Conservation (phyloP, 2,329 filamentous ascomycete species). For the Aspergillus chevalieri region DNA sequence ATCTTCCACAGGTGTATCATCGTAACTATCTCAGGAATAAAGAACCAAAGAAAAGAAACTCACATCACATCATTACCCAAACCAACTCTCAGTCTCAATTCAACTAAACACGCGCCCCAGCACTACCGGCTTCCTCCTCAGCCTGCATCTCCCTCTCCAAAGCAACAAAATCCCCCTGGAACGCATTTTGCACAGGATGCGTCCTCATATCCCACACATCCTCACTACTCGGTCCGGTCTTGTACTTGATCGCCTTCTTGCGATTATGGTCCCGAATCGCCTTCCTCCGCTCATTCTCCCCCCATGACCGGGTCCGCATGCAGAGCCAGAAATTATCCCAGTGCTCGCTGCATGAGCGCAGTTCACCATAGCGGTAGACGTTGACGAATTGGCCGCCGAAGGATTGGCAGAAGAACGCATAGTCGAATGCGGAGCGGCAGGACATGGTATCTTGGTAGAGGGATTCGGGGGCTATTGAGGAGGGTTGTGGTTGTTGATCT, state of each 20-base stretch:
- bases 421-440: constrained; percentile 84
- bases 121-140: constrained; percentile 33
- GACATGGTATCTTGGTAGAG: constrained; percentile 77
- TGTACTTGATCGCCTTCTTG: constrained; percentile 60
- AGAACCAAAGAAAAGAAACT: neutral
- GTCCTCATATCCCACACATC: constrained; percentile 79
- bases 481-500: constrained; percentile 12
- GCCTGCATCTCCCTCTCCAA: constrained; percentile 37
- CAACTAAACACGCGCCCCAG: too few species aligned
- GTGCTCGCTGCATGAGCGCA: constrained; percentile 72
- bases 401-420: constrained; percentile 88
- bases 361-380: constrained; percentile 76
- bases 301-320: constrained; percentile 70
- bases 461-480: constrained; percentile 54
- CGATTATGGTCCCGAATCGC: constrained; percentile 62
- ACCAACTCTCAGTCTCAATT: constrained; percentile 18
- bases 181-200: constrained; percentile 51
- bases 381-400: constrained; percentile 87
- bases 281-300: constrained; percentile 53
- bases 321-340: constrained; percentile 98
- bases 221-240: constrained; percentile 69
- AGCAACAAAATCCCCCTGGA: constrained; percentile 40
- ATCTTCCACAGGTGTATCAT: neutral
- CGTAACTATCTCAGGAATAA: too few species aligned
- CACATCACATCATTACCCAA: constrained; percentile 6